These are phyloP conservation scores for Stagonosporopsis rhizophila DNA, from an alignment of 2,329 filamentous ascomycete genomes.

Conservation along the genomic window DNA sequence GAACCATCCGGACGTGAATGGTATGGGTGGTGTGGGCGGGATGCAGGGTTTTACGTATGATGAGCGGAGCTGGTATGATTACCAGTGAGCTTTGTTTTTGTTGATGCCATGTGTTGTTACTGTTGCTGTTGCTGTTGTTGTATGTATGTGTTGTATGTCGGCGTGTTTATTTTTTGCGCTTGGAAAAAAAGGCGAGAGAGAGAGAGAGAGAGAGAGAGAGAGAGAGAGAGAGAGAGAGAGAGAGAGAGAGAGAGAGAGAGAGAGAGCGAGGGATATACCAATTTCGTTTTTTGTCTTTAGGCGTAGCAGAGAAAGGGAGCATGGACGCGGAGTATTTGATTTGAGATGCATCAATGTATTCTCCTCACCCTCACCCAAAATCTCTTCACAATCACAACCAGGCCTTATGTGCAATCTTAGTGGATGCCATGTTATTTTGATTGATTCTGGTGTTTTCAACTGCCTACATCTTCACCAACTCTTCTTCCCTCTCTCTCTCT, in stretches of 20 bases:
- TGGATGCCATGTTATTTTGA: no score
- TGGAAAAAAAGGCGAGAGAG: background rate
- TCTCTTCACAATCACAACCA: no score
- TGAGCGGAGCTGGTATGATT: constrained; percentile 35
- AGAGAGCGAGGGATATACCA: background rate
- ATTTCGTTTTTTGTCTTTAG: no score
- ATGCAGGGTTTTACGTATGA: constrained; percentile 36
- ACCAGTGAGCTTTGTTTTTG: background rate
- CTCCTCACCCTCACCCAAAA: no score
- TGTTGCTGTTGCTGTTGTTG: background rate
- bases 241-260: background rate
- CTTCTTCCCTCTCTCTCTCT: no score
- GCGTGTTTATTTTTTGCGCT: background rate
- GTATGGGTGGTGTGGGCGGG: constrained; percentile 10
- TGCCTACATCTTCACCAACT: no score
- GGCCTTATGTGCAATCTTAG: no score
- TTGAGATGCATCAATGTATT: no score
- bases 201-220: background rate
- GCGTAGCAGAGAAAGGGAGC: background rate
- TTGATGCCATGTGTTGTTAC: background rate
- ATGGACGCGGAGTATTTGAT: background rate
- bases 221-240: background rate
- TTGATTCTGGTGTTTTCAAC: no score
- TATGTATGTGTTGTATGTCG: background rate
- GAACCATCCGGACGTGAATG: constrained; percentile 11